Evolutionary conservation across 805 yeast genomes (phyloP).

Genomic region (Citeromyces nyonsensis): DNA sequence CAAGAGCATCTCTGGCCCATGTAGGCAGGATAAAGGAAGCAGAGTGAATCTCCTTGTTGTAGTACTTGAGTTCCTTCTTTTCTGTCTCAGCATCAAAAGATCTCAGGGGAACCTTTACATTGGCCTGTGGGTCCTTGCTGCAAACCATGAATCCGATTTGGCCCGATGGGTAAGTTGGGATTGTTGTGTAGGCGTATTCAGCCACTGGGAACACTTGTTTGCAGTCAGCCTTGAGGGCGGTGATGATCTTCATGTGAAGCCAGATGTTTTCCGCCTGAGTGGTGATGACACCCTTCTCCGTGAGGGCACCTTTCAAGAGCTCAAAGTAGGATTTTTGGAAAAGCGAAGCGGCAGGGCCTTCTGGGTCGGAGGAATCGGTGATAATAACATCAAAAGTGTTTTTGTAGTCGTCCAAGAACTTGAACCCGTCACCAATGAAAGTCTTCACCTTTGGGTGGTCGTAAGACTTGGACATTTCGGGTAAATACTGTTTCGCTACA

Average conservation of each 20-base stretch:
- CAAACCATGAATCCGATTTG: constrained; percentile 72
- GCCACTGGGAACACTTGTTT: constrained; percentile 42
- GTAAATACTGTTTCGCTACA: constrained; percentile 56
- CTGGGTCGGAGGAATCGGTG: constrained; percentile 90
- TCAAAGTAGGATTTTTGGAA: constrained; percentile 68
- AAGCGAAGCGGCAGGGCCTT: constrained; percentile 87
- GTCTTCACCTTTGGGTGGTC: constrained; percentile 52
- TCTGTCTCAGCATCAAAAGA: constrained; percentile 26
- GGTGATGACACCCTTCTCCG: constrained; percentile 51
- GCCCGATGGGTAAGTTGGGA: constrained; percentile 83
- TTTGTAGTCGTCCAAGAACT: constrained; percentile 37
- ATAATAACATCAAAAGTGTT: constrained; percentile 60
- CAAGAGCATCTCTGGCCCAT: constrained; percentile 41
- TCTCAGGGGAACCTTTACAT: constrained; percentile 38
- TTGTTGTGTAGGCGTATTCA: constrained; percentile 61
- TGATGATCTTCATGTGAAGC: constrained; percentile 44
- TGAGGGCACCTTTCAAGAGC: constrained; percentile 47
- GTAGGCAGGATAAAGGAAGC: constrained; percentile 69
- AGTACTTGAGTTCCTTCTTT: constrained; percentile 38
- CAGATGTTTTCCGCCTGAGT: constrained; percentile 77
- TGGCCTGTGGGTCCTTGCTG: constrained; percentile 30
- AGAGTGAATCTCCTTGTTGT: constrained; percentile 48
- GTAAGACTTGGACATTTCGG: constrained; percentile 57
- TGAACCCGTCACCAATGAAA: constrained; percentile 70
- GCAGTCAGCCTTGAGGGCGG: constrained; percentile 29